Conservation (phyloP, 2,329 filamentous ascomycete genomes). For the Xylaria sp. region DNA sequence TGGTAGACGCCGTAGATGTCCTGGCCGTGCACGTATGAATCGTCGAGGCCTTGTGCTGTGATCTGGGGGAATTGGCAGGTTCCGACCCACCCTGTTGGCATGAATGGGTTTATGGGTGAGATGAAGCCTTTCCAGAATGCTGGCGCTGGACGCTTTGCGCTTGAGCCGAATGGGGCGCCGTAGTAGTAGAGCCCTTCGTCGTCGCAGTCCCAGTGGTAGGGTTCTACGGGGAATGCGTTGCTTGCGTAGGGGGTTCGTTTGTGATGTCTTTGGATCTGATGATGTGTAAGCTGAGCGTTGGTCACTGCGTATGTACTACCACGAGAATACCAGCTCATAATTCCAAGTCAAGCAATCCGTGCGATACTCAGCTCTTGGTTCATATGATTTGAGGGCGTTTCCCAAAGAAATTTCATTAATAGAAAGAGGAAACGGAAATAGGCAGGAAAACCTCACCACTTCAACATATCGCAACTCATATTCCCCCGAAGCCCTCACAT, state of each 20-base stretch:
- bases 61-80: constrained; percentile 87
- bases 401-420: no score
- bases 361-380: no score
- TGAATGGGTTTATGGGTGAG: constrained; percentile 73
- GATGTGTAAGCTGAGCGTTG: background rate
- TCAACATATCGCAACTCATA: constrained; percentile 80
- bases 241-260: constrained; percentile 83
- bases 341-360: background rate
- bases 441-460: constrained; percentile 61
- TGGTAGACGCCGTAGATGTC: constrained; percentile 83
- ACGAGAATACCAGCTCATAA: no score
- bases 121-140: constrained; percentile 75
- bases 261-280: constrained; percentile 81
- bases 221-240: constrained; percentile 80
- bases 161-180: constrained; percentile 63
- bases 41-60: constrained; percentile 75
- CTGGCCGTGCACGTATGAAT: constrained; percentile 79
- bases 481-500: constrained; percentile 63
- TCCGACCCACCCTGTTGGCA: constrained; percentile 73
- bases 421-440: background rate
- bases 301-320: no score
- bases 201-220: constrained; percentile 77
- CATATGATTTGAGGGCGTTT: no score
- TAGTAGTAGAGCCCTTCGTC: constrained; percentile 78
- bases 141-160: constrained; percentile 51